These are phyloP conservation scores for Jaminaea rosea DNA, from an alignment of 1,284 basidiomycete species.

Conservation along the genomic window DNA sequence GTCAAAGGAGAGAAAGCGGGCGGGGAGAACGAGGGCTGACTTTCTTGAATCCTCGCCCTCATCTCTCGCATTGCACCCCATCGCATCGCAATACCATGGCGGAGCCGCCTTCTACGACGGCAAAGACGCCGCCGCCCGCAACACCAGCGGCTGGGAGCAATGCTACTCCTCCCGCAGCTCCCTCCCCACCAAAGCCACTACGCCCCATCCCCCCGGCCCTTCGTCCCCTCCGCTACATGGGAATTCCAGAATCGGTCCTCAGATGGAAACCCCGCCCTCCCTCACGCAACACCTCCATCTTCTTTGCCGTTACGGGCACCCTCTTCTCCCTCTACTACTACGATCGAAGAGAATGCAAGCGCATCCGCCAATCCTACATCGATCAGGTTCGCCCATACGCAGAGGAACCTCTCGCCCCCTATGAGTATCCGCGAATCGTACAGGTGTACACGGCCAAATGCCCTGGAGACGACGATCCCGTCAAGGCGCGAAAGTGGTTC, in stretches of 20 bases:
- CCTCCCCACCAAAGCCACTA: slow-evolving; percentile 12
- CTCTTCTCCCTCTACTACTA: slow-evolving; percentile 69
- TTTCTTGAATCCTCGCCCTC: too few relatives aligned
- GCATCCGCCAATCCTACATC: slow-evolving; percentile 68
- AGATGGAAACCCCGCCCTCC: slow-evolving; percentile 57
- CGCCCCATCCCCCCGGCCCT: slow-evolving; percentile 27
- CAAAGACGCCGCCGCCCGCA: not conserved
- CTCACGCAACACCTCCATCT: slow-evolving; percentile 87
- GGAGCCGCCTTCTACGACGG: not conserved
- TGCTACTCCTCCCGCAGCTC: slow-evolving; percentile 4
- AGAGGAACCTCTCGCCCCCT: slow-evolving; percentile 59
- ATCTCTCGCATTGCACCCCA: too few relatives aligned
- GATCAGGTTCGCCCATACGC: slow-evolving; percentile 69
- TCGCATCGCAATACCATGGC: too few relatives aligned
- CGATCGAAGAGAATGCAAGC: slow-evolving; percentile 69
- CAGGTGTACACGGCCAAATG: slow-evolving; percentile 79
- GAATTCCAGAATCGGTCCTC: slow-evolving; percentile 50
- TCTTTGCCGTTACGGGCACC: slow-evolving; percentile 65
- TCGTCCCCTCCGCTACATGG: slow-evolving; percentile 50
- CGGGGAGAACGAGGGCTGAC: too few relatives aligned
- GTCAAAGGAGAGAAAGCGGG: too few relatives aligned
- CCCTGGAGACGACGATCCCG: slow-evolving; percentile 87
- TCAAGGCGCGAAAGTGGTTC: slow-evolving; percentile 76
- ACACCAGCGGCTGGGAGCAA: slow-evolving; percentile 3
- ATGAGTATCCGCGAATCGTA: slow-evolving; percentile 69